Evolutionary conservation across 768 basidiomycete species (phyloP).

Genomic region (Candolleomyces eurysporus): DNA sequence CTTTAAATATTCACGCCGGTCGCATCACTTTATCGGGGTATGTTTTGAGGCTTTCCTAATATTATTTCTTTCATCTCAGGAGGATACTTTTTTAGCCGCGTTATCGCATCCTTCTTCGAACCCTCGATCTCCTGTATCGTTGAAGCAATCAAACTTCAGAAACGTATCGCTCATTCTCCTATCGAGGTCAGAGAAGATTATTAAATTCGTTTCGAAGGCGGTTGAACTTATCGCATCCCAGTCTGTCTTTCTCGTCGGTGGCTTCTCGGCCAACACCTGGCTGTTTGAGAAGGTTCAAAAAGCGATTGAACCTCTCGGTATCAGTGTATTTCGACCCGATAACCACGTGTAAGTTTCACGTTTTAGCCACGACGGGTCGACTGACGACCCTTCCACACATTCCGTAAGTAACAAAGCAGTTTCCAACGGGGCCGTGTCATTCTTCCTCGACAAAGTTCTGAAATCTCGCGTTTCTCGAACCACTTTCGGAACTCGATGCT

Average conservation of each 20-base stretch:
- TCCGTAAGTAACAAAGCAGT: constrained; percentile 36
- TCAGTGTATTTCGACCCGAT: constrained; percentile 43
- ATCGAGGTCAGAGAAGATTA: constrained; percentile 8
- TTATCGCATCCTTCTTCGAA: constrained; percentile 18
- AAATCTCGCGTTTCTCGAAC: constrained; percentile 37
- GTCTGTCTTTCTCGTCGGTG: constrained; percentile 47
- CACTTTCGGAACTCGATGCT: constrained; percentile 33
- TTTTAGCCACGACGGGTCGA: no score
- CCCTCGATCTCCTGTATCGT: constrained; percentile 19
- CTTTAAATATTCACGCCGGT: constrained; percentile 37
- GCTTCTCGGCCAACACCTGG: constrained; percentile 53
- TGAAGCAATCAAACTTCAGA: constrained; percentile 16
- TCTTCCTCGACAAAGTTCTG: constrained; percentile 40
- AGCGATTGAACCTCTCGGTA: constrained; percentile 28
- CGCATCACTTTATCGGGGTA: constrained; percentile 39
- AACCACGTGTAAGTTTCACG: constrained; percentile 40
- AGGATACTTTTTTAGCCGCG: background rate
- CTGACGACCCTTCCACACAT: background rate
- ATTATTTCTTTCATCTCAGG: no score
- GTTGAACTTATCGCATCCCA: constrained; percentile 6
- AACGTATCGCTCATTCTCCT: constrained; percentile 4
- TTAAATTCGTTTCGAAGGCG: no score
- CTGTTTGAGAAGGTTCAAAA: constrained; percentile 38
- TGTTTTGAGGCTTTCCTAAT: no score
- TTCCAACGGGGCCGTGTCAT: constrained; percentile 38